A percentile compares a stretch with the other conserved stretches of the same genome.
Evolutionary conservation across 2,329 filamentous ascomycete species (phyloP).

Genomic region (Exophiala oligosperma): DNA sequence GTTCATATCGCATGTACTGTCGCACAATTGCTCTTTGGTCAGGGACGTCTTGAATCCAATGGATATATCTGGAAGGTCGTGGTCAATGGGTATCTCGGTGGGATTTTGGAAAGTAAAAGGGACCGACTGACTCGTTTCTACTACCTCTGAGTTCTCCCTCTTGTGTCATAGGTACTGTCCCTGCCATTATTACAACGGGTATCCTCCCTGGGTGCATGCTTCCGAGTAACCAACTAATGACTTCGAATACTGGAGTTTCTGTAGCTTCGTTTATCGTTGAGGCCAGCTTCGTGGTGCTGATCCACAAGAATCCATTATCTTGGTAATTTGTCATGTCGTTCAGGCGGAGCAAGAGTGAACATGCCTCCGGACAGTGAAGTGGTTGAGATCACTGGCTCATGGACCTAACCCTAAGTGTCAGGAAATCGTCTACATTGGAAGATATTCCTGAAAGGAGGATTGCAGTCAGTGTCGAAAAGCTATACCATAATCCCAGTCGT

Average conservation of each 20-base stretch:
- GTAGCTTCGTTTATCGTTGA: too few species aligned
- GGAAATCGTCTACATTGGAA: too few species aligned
- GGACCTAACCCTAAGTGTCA: too few species aligned
- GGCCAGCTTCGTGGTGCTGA: too few species aligned
- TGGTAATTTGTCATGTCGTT: too few species aligned
- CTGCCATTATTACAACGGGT: constrained; percentile 46
- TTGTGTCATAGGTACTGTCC: constrained; percentile 45
- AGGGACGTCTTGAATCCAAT: constrained; percentile 47
- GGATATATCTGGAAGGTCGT: constrained; percentile 35
- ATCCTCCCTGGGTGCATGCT: constrained; percentile 13
- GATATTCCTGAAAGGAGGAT: too few species aligned
- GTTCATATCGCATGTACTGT: constrained; percentile 35
- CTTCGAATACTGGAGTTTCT: background rate
- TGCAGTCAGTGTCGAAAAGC: background rate
- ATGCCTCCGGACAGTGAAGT: too few species aligned
- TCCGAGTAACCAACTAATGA: background rate
- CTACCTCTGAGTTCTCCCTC: constrained; percentile 45
- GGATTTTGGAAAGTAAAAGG: too few species aligned
- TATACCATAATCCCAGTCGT: background rate
- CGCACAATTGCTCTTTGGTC: constrained; percentile 42
- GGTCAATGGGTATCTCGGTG: too few species aligned
- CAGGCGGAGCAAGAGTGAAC: too few species aligned
- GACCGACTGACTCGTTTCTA: constrained; percentile 12
- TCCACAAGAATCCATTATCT: too few species aligned
- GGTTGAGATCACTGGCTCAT: too few species aligned